Conservation (phyloP, 306 rosid genomes). For the Vigna angularis region DNA sequence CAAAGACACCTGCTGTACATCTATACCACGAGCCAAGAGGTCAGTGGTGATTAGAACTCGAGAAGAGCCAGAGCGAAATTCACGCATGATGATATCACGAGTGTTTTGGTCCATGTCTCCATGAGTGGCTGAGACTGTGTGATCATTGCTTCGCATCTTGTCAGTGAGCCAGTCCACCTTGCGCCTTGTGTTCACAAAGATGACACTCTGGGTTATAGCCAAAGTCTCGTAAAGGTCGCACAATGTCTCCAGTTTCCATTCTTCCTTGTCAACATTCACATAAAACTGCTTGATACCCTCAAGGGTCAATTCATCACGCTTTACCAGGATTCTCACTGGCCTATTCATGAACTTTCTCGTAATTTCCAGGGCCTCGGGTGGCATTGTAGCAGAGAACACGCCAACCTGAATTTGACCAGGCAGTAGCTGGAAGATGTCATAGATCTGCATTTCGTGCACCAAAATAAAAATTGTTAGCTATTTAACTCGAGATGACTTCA, state of each 20-base stretch:
- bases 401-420: constrained; percentile 93
- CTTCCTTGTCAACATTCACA: constrained; percentile 87
- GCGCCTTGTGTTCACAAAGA: constrained; percentile 90
- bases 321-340: constrained; percentile 89
- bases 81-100: constrained; percentile 93
- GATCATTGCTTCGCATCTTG: constrained; percentile 91
- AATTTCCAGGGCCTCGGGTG: constrained; percentile 94
- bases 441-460: constrained; percentile 64
- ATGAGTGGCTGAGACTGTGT: constrained; percentile 93
- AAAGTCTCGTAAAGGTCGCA: constrained; percentile 91
- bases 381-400: constrained; percentile 96
- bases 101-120: constrained; percentile 99
- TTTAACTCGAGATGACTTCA: not conserved
- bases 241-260: constrained; percentile 94
- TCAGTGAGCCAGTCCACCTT: constrained; percentile 99
- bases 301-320: constrained; percentile 93
- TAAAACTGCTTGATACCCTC: constrained; percentile 95
- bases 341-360: constrained; percentile 96
- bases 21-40: constrained; percentile 94
- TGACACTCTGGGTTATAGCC: constrained; percentile 93
- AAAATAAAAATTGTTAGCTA: not conserved
- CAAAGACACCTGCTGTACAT: constrained; percentile 93
- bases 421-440: constrained; percentile 89
- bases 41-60: constrained; percentile 94
- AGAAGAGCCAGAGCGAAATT: constrained; percentile 93